A percentile compares a stretch with the other conserved stretches of the same genome.
These are phyloP conservation scores for Diutina pseudorugosa DNA, from an alignment of 1,139 yeast genomes.

Conservation along the genomic window DNA sequence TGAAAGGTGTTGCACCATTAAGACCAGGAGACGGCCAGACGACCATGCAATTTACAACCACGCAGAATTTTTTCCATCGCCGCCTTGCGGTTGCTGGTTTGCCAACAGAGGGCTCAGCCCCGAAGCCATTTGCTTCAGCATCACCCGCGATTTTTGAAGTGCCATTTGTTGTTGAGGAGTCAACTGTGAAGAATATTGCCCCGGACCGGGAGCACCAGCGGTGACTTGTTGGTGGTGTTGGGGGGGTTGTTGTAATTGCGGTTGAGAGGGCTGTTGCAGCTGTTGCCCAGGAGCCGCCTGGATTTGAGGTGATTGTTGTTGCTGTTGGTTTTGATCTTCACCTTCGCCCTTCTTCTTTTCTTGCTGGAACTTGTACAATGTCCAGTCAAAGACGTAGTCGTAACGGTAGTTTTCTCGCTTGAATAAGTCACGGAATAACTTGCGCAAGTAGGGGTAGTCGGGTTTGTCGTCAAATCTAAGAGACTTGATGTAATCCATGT, in stretches of 20 bases:
- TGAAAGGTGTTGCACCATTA: background rate
- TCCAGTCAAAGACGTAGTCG: conserved; percentile 96
- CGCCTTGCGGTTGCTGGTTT: background rate
- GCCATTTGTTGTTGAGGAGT: background rate
- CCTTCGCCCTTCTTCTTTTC: conserved; percentile 32
- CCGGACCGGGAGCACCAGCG: background rate
- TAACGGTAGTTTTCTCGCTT: conserved; percentile 82
- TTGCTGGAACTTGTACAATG: conserved; percentile 67
- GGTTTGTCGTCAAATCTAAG: conserved; percentile 94
- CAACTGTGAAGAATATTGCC: background rate
- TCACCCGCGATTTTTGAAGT: background rate
- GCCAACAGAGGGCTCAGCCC: background rate
- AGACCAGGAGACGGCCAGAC: background rate
- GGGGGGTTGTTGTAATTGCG: background rate
- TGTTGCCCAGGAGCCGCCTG: background rate
- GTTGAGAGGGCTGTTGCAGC: background rate
- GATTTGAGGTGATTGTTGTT: background rate
- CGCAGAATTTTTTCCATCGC: background rate
- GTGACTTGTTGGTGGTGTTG: background rate
- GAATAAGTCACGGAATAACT: conserved; percentile 81
- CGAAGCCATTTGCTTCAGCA: background rate
- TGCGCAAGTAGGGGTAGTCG: conserved; percentile 81
- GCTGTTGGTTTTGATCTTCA: background rate
- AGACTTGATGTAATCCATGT: conserved; percentile 80
- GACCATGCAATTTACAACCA: background rate